Base-by-base conservation (phyloP, 352 stramenopile genomes). In the Pythium oligandrum region DNA sequence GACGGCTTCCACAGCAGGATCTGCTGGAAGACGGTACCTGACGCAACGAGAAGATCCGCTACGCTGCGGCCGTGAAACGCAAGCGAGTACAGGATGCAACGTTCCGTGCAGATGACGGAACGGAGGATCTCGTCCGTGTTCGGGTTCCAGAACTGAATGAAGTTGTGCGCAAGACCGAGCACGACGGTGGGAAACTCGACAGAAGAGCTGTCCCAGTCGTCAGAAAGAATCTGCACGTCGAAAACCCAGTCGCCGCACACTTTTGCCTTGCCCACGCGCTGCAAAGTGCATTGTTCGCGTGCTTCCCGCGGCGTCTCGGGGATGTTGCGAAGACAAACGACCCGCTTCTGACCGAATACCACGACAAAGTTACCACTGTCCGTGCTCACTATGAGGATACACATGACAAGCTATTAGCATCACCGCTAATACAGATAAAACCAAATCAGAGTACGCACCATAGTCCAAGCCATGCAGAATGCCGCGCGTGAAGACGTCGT, bases 181-280 rank as follows among this genome's bases (percentile, higher is more conserved):
- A 75, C 85, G 36, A 83, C 62, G 10, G 64, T 43, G 4, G 73
- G 65, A 40, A 75, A 70, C 9, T 44, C 45, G 26, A 51, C 51
- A 12, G 38, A 12, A 12, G 38, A 42, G 38, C 38, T 42, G 11
- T 9, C 6, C 10, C 50, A 32, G 11, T 61, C 48, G 36, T 79
- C 45, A 6, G 73, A 67, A 35, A 93, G 59, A 40, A 93, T 59
- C 36, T 82, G 79, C 53, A 82, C 79, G 59, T 93, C 83, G 26
- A 93, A 88, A 37, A 95, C 78, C 85, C 83, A 94, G 57, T 95
- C 81, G n/a, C 68, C 63, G 62, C 86, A 90, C 34, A 78, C 70
- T 57, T 84, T 87, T 17, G 68, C 56, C 45, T 70, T 78, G 44
- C 73, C 73, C 17, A 87, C 34, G 6, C 64, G 59, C 30, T 48